Conservation (phyloP, 495 filamentous ascomycete species). For the Xanthoparmelia taractica region DNA sequence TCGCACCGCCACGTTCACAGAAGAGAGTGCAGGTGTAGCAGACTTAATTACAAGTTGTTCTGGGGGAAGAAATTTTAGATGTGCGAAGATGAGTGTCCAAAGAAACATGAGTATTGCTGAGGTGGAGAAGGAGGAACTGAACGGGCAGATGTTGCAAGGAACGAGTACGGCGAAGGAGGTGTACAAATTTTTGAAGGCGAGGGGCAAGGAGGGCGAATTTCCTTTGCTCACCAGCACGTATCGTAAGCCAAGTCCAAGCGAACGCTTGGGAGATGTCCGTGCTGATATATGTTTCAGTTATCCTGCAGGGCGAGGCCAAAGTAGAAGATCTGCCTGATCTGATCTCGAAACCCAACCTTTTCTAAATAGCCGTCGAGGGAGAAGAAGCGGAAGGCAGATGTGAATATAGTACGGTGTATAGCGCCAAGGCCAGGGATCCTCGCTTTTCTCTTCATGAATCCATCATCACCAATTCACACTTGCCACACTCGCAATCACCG, state of each 20-base stretch:
- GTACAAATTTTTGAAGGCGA: slow-evolving; percentile 72
- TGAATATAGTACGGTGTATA: not conserved
- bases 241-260: slow-evolving; percentile 36
- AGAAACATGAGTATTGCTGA: slow-evolving; percentile 71
- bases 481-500: too few relatives aligned
- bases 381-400: not conserved
- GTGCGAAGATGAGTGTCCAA: slow-evolving; percentile 81
- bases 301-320: slow-evolving; percentile 47
- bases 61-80: slow-evolving; percentile 87
- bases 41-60: slow-evolving; percentile 92
- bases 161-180: slow-evolving; percentile 88
- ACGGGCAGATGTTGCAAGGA: slow-evolving; percentile 95
- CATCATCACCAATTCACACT: too few relatives aligned
- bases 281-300: slow-evolving; percentile 32
- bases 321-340: slow-evolving; percentile 57
- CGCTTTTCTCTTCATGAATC: too few relatives aligned
- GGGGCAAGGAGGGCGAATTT: slow-evolving; percentile 71
- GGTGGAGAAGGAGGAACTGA: slow-evolving; percentile 81
- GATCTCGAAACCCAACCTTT: slow-evolving; percentile 30
- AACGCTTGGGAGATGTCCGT: not conserved
- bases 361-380: not conserved
- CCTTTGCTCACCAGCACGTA: slow-evolving; percentile 86
- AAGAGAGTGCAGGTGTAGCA: slow-evolving; percentile 92
- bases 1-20: slow-evolving; percentile 76
- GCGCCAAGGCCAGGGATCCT: too few relatives aligned